Evolutionary conservation across 148 eudicot genomes (phyloP).

Genomic region (Pharnaceum exiguum): DNA sequence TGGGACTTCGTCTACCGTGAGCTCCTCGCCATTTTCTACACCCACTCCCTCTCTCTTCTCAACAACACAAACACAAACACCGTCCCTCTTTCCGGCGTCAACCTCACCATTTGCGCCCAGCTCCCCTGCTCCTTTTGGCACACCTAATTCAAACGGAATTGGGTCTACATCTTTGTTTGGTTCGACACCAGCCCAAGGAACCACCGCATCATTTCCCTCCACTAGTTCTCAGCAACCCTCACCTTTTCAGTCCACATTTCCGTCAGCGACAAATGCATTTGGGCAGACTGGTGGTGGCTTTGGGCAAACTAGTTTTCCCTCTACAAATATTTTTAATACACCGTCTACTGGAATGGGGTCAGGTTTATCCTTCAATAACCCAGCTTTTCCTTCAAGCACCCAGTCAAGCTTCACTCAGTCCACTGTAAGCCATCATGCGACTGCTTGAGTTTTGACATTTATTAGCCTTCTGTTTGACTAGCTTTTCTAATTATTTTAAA

Average conservation of each 20-base stretch:
- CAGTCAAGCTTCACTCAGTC: constrained; percentile 56
- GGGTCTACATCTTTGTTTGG: constrained; percentile 59
- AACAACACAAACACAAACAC: constrained; percentile 48
- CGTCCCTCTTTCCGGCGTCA: constrained; percentile 58
- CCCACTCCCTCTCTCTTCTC: constrained; percentile 55
- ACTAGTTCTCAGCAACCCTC: constrained; percentile 68
- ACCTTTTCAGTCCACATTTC: constrained; percentile 69
- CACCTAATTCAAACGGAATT: constrained; percentile 53
- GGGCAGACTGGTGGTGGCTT: constrained; percentile 61
- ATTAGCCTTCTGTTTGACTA: background rate
- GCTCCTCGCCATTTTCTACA: constrained; percentile 56
- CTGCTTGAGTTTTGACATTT: background rate
- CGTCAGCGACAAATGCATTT: constrained; percentile 65
- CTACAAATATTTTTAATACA: constrained; percentile 48
- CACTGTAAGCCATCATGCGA: constrained; percentile 43
- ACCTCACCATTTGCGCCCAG: constrained; percentile 55
- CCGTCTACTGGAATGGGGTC: constrained; percentile 55
- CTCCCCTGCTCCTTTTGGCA: constrained; percentile 60
- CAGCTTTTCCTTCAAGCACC: constrained; percentile 44
- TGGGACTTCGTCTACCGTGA: constrained; percentile 48
- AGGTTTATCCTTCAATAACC: constrained; percentile 48
- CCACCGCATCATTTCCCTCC: constrained; percentile 52
- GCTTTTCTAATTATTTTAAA: background rate
- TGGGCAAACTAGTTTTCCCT: constrained; percentile 57
- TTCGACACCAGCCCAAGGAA: constrained; percentile 48